phyloP scores from a whole-genome alignment of 805 yeast species.

The Starmerella sirachaensis region DNA sequence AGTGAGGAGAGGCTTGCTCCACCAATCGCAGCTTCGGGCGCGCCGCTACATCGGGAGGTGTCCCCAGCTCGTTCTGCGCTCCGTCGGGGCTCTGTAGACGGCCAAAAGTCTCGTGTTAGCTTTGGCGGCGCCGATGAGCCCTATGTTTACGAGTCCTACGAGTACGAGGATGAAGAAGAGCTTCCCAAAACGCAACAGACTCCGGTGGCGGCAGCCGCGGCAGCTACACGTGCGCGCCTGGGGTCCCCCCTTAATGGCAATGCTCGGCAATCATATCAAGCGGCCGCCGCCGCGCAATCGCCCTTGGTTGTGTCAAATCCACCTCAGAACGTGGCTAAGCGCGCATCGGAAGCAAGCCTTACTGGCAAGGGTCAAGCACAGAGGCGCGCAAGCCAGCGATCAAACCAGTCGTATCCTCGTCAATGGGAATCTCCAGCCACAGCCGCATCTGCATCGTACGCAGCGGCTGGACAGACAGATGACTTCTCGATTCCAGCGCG shows the following conservation, averaged over 20 bases:
- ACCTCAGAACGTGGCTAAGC: slow-evolving; percentile 11
- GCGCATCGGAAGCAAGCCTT: slow-evolving; percentile 13
- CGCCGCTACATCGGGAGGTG: slow-evolving; percentile 19
- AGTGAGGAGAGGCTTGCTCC: too few species aligned
- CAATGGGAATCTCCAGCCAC: not conserved
- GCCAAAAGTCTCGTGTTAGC: slow-evolving; percentile 16
- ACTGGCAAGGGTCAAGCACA: slow-evolving; percentile 5
- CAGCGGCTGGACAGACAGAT: not conserved
- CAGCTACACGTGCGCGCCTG: slow-evolving; percentile 11
- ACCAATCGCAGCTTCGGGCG: too few species aligned
- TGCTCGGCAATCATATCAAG: not conserved
- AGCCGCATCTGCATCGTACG: slow-evolving; percentile 2
- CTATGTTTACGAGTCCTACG: slow-evolving; percentile 20
- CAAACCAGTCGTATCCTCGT: too few species aligned
- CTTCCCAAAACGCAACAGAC: slow-evolving; percentile 1
- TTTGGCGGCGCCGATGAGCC: slow-evolving; percentile 16
- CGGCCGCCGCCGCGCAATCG: slow-evolving; percentile 1
- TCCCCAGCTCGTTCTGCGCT: slow-evolving; percentile 29
- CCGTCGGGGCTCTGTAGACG: slow-evolving; percentile 14
- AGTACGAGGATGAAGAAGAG: slow-evolving; percentile 17
- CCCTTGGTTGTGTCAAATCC: slow-evolving; percentile 8
- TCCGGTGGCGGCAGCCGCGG: slow-evolving; percentile 14
- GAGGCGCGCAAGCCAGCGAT: too few species aligned
- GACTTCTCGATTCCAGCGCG: slow-evolving; percentile 10
- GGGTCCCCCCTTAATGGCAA: not conserved